Percentiles rank a stretch among this genome's conserved stretches.
Evolutionary conservation across 108 stramenopile species (phyloP).

Genomic region (Bacterosira constricta): DNA sequence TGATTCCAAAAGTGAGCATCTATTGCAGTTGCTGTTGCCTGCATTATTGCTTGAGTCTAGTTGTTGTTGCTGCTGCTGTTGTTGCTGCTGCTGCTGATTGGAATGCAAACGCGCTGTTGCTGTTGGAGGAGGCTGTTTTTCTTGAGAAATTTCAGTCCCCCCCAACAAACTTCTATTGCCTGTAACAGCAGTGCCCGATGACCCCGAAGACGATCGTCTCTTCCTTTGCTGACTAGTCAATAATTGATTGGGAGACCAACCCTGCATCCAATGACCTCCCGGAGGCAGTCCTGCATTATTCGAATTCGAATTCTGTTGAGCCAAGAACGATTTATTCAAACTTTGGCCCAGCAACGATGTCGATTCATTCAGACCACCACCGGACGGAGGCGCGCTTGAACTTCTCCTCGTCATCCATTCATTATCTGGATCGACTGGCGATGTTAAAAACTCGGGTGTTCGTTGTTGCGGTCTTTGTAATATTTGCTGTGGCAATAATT

Average conservation of each 20-base stretch:
- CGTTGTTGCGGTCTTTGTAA: background rate
- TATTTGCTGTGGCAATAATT: background rate
- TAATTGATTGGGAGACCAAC: background rate
- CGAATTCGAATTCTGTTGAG: no score
- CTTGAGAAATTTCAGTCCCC: background rate
- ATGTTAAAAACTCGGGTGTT: no score
- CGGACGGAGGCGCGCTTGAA: no score
- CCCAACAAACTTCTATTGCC: background rate
- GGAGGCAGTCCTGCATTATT: no score
- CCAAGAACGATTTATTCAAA: no score
- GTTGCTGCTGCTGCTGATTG: background rate
- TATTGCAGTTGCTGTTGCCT: slow-evolving; percentile 10
- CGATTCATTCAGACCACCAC: no score
- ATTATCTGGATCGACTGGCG: no score
- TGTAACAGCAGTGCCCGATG: slow-evolving; percentile 1
- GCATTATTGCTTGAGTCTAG: background rate
- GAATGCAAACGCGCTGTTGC: background rate
- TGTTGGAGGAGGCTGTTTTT: background rate
- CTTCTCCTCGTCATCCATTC: no score
- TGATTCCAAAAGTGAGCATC: slow-evolving; percentile 43
- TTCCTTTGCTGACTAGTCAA: background rate
- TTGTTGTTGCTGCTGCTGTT: background rate
- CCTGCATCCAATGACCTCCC: background rate
- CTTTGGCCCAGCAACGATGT: no score
- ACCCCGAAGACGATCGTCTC: background rate